These are phyloP conservation scores for Strobilomyces echinocephalus DNA, from an alignment of 768 basidiomycete species.

Conservation along the genomic window DNA sequence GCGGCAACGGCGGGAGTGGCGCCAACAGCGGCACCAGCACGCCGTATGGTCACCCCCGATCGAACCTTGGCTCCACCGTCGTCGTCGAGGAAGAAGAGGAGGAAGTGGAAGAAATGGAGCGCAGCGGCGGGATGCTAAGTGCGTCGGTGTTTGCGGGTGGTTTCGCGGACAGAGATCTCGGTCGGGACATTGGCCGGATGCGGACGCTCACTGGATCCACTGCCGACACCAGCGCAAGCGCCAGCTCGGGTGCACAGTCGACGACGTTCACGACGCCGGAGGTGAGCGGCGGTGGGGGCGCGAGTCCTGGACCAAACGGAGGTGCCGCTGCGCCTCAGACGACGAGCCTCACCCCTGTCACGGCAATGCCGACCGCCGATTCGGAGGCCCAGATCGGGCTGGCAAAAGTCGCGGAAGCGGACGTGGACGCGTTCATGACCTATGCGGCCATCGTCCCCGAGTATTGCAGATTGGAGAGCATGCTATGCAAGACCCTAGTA, in stretches of 20 bases:
- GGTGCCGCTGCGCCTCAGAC: slow-evolving; percentile 37
- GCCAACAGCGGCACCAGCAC: slow-evolving; percentile 67
- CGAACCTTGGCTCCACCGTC: slow-evolving; percentile 49
- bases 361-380: slow-evolving; percentile 67
- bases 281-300: slow-evolving; percentile 29
- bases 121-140: slow-evolving; percentile 23
- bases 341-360: slow-evolving; percentile 64
- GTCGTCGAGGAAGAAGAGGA: slow-evolving; percentile 76
- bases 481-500: slow-evolving; percentile 63
- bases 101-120: slow-evolving; percentile 57
- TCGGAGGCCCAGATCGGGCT: slow-evolving; percentile 71
- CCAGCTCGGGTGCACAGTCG: slow-evolving; percentile 38
- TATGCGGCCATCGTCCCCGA: slow-evolving; percentile 85
- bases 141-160: slow-evolving; percentile 33
- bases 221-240: slow-evolving; percentile 29
- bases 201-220: slow-evolving; percentile 54
- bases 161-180: slow-evolving; percentile 40
- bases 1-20: slow-evolving; percentile 39
- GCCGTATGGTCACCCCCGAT: slow-evolving; percentile 52
- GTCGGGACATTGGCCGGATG: slow-evolving; percentile 38
- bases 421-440: slow-evolving; percentile 78
- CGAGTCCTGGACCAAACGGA: slow-evolving; percentile 33
- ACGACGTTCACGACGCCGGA: slow-evolving; percentile 64
- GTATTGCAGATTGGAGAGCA: slow-evolving; percentile 72
- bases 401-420: slow-evolving; percentile 79